phyloP scores from a whole-genome alignment of 2,329 filamentous ascomycete genomes.

The Diaporthe caulivora region DNA sequence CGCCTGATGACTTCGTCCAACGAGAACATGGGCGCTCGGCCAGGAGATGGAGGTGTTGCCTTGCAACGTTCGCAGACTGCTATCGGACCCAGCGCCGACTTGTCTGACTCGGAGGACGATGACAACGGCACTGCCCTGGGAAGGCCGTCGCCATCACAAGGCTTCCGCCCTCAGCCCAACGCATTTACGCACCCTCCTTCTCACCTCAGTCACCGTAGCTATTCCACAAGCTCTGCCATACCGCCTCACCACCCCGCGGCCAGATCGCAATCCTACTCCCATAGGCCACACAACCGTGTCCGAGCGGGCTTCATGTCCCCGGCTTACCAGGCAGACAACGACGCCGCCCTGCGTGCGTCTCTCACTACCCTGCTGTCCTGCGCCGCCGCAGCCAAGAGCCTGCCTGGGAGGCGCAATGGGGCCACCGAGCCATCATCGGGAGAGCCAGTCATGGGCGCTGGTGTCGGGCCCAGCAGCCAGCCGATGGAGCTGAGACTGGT shows the following conservation, averaged over 20 bases:
- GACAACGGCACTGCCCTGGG: conserved; percentile 89
- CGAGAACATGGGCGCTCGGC: conserved; percentile 59
- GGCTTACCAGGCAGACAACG: conserved; percentile 86
- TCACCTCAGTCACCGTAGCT: conserved; percentile 59
- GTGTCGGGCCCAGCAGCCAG: conserved; percentile 61
- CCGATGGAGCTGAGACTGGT: conserved; percentile 71
- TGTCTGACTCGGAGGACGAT: conserved; percentile 63
- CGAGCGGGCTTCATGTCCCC: conserved; percentile 77
- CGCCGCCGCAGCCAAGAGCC: conserved; percentile 86
- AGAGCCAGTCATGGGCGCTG: conserved; percentile 49
- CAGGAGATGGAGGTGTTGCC: conserved; percentile 34
- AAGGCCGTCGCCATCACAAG: conserved; percentile 61
- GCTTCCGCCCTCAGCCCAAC: conserved; percentile 90
- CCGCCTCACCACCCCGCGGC: conserved; percentile 55
- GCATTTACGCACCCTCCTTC: conserved; percentile 88
- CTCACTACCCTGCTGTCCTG: conserved; percentile 97
- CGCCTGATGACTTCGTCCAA: conserved; percentile 70
- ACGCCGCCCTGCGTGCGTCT: conserved; percentile 90
- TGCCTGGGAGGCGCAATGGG: conserved; percentile 72
- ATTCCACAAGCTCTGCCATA: conserved; percentile 63
- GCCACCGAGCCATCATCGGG: conserved; percentile 49
- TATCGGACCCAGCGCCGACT: conserved; percentile 52
- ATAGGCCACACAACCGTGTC: conserved; percentile 61
- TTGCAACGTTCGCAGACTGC: conserved; percentile 51
- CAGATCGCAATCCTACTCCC: conserved; percentile 53